Conservation (phyloP, 257 asterid species). For the Solanum etuberosum region DNA sequence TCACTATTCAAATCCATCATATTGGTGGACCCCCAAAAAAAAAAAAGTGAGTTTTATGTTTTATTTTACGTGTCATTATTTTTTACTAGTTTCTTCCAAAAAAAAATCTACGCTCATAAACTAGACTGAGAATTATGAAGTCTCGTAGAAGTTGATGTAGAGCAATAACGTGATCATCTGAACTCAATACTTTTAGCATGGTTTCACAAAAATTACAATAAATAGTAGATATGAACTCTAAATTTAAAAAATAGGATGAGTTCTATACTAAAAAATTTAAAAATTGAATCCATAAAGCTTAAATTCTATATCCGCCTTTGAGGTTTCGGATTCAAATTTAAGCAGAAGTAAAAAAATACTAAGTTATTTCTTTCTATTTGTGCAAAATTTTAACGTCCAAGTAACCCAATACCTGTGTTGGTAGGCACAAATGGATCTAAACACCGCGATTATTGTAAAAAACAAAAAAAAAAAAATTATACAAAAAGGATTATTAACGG, state of each 20-base stretch:
- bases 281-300: not conserved
- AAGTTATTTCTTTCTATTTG: not conserved
- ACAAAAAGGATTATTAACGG: not conserved
- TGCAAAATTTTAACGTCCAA: not conserved
- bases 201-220: not conserved
- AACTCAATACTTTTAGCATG: not conserved
- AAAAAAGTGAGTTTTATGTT: not conserved
- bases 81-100: not conserved
- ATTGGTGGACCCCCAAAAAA: not conserved
- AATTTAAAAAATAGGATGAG: not conserved
- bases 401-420: accelerated
- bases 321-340: not conserved
- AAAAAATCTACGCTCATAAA: no score
- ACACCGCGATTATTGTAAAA: not conserved
- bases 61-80: not conserved
- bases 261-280: no score
- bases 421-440: accelerated
- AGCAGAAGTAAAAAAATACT: no score
- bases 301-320: accelerated
- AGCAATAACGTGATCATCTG: no score
- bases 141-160: accelerated
- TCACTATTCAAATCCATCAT: not conserved
- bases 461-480: not conserved
- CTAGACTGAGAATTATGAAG: not conserved
- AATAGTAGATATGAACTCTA: not conserved